A percentile compares a stretch with the other conserved stretches of the same genome.
phyloP scores from a whole-genome alignment of 2,329 filamentous ascomycete species.

The Phoma sp. region DNA sequence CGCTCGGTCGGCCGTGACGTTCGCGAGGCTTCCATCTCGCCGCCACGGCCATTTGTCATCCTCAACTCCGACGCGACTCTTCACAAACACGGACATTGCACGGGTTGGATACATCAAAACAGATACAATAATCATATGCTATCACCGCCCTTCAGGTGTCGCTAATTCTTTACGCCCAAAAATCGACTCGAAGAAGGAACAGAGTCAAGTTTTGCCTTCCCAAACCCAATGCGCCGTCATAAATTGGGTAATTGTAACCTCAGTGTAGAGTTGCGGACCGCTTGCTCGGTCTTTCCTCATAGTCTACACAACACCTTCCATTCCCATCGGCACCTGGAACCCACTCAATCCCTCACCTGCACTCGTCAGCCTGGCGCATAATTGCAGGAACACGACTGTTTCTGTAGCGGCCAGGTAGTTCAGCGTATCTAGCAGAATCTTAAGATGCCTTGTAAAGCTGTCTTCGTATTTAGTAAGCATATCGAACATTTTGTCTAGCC shows the following conservation, averaged over 20 bases:
- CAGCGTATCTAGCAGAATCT: slow-evolving; percentile 90
- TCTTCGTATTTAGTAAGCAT: slow-evolving; percentile 90
- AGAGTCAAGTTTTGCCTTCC: background rate
- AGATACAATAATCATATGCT: background rate
- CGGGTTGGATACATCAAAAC: background rate
- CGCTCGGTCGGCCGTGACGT: slow-evolving; percentile 36
- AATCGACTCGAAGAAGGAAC: background rate
- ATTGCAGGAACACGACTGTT: slow-evolving; percentile 88
- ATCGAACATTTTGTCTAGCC: slow-evolving; percentile 79
- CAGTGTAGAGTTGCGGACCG: background rate
- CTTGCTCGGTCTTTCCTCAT: too few species aligned
- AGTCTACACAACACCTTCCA: slow-evolving; percentile 25
- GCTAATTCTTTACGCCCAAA: background rate
- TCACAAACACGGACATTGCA: background rate
- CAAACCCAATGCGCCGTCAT: background rate
- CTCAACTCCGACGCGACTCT: slow-evolving; percentile 5
- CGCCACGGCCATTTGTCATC: slow-evolving; percentile 46
- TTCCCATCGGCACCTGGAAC: slow-evolving; percentile 32
- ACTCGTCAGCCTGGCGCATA: slow-evolving; percentile 82
- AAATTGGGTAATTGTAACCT: background rate
- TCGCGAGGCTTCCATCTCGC: slow-evolving; percentile 45
- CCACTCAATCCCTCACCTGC: slow-evolving; percentile 70
- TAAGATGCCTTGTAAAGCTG: slow-evolving; percentile 89
- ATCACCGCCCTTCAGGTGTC: background rate
- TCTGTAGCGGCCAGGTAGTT: slow-evolving; percentile 98